Conservation (phyloP, 2,329 filamentous ascomycete species). For the Hymenotorrendiella dingleyae region DNA sequence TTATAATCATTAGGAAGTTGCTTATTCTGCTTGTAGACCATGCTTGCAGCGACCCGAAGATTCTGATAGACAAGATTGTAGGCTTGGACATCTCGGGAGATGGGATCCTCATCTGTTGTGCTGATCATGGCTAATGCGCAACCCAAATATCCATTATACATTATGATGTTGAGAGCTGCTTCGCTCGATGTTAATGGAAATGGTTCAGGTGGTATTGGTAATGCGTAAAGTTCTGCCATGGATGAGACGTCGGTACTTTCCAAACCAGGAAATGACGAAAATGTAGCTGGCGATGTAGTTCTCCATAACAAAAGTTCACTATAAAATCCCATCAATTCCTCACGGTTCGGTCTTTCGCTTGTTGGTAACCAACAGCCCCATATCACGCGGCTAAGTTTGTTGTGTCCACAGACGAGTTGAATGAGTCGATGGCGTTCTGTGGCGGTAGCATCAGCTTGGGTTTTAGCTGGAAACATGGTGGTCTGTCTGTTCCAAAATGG, state of each 20-base stretch:
- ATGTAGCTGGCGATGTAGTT: slow-evolving; percentile 15
- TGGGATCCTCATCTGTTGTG: slow-evolving; percentile 6
- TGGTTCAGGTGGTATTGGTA: slow-evolving; percentile 8
- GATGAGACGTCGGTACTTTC: neutral
- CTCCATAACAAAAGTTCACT: slow-evolving; percentile 16
- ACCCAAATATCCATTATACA: slow-evolving; percentile 14
- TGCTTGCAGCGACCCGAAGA: slow-evolving; percentile 9
- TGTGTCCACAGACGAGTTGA: slow-evolving; percentile 15
- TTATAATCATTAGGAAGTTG: slow-evolving; percentile 8
- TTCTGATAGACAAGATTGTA: slow-evolving; percentile 16
- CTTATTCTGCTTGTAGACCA: slow-evolving; percentile 8
- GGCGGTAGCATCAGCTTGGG: slow-evolving; percentile 7
- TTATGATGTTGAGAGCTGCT: slow-evolving; percentile 13
- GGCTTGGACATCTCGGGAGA: slow-evolving; percentile 8
- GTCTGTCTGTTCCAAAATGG: slow-evolving; percentile 16
- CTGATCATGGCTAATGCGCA: slow-evolving; percentile 14
- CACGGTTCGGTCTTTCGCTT: slow-evolving; percentile 13
- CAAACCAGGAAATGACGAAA: slow-evolving; percentile 1
- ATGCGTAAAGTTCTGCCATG: neutral
- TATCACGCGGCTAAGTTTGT: slow-evolving; percentile 14
- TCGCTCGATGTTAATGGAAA: slow-evolving; percentile 9
- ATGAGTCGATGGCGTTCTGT: slow-evolving; percentile 12
- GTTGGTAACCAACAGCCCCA: slow-evolving; percentile 16
- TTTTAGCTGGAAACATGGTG: slow-evolving; percentile 1
- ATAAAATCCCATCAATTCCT: slow-evolving; percentile 14